Conservation (phyloP, 257 asterid species). For the Osmanthus fragrans region DNA sequence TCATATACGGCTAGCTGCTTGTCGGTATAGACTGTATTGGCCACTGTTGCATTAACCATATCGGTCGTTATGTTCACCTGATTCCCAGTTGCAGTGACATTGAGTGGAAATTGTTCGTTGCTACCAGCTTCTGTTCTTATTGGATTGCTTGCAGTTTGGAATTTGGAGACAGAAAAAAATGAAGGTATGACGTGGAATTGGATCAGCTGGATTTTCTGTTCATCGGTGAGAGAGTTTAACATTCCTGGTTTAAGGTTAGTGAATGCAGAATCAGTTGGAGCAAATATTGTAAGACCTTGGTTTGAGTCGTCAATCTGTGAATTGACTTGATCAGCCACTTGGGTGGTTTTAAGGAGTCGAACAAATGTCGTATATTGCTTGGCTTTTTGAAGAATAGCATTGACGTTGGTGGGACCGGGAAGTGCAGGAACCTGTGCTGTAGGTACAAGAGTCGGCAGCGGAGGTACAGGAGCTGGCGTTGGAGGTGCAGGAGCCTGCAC, state of each 20-base stretch:
- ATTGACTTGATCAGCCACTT: conserved; percentile 46
- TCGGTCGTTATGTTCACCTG: conserved; percentile 53
- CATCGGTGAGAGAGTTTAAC: conserved; percentile 34
- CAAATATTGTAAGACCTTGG: conserved; percentile 48
- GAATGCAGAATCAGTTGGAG: conserved; percentile 42
- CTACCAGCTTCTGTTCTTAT: conserved; percentile 53
- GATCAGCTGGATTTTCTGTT: conserved; percentile 39
- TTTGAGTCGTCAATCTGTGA: conserved; percentile 47
- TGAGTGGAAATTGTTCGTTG: conserved; percentile 35
- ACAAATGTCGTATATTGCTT: conserved; percentile 49
- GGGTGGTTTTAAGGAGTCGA: conserved; percentile 52
- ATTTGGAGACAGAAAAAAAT: conserved; percentile 27
- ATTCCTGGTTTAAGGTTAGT: conserved; percentile 36
- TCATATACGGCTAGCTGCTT: conserved; percentile 52
- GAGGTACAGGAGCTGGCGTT: conserved; percentile 40
- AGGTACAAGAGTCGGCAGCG: conserved; percentile 37
- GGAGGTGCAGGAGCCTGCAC: conserved; percentile 39
- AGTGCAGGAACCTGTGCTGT: conserved; percentile 19
- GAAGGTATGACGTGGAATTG: conserved; percentile 42
- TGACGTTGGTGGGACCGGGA: conserved; percentile 45
- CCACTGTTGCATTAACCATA: conserved; percentile 45
- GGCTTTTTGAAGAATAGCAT: conserved; percentile 55
- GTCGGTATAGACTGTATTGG: conserved; percentile 42
- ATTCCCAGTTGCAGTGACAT: conserved; percentile 46
- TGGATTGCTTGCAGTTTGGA: conserved; percentile 47